Base-by-base conservation (phyloP, 2,329 filamentous ascomycete species). In the Phoma sp. region DNA sequence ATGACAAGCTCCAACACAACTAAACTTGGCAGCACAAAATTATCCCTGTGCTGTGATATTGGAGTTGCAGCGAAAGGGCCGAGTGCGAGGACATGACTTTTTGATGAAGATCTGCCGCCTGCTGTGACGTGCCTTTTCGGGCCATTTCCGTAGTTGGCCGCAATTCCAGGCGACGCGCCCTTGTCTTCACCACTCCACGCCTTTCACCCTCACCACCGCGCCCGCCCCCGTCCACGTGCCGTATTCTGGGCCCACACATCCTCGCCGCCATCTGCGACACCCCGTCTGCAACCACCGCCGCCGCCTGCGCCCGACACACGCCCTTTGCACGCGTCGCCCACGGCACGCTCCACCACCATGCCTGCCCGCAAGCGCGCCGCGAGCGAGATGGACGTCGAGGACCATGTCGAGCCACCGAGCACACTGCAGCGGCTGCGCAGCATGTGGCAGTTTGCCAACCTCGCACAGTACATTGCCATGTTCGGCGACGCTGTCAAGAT, bases 371-470 rank as follows among this genome's bases (percentile, higher is more conserved):
- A 76, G 65, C 73, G 74, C 59, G 70, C 57, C 33, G 63, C 80
- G 69, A 81, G 82, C 65, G 83, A 84, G 70, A 80, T 80, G 73
- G 83, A 84, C 69, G 76, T 78, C 62, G 76, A 81, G 39, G 73
- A 79, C 57, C 75, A 77, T 57, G 60, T 73, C 68, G 68, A 76
- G 73, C 73, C 74, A 50, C 71, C 74, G 52, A 73, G 64, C 53
- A 69, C 64, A 66, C 80, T 96, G 23, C 79, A 86, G 53, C 87
- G 83, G 61, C 84, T 98, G 63, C 87, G 93, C 59, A 95, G 91
- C 72, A 92, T 91, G 83, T 98, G 93, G 93, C 90, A 97, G 75
- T 97, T 98, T 76, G 91, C 93, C 57, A 93, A 92, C 69, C 80
- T 98, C 7, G 92, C 89, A 78, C 93, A 99, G 77, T 99, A 92